These are phyloP conservation scores for Tephrocybe sp. DNA, from an alignment of 768 basidiomycete genomes.

Conservation along the genomic window DNA sequence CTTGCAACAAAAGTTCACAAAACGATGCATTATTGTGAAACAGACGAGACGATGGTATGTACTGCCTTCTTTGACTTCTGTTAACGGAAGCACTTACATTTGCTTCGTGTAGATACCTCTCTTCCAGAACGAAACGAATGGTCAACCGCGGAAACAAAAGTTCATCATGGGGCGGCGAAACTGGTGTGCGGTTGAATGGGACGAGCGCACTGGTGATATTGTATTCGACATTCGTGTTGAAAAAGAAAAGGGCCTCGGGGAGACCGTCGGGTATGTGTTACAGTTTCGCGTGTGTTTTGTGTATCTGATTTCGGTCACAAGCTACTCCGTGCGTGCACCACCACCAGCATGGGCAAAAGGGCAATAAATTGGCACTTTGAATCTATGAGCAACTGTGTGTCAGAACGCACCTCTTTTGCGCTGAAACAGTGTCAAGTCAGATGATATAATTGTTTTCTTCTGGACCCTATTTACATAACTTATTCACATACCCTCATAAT, in stretches of 20 bases:
- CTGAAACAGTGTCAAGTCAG: too few species aligned
- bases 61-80: neutral
- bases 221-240: slow-evolving; percentile 87
- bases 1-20: slow-evolving; percentile 82
- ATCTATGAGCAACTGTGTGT: too few species aligned
- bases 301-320: slow-evolving; percentile 4
- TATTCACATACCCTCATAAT: slow-evolving; percentile 1
- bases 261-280: slow-evolving; percentile 69
- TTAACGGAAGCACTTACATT: neutral
- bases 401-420: too few species aligned
- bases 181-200: slow-evolving; percentile 75
- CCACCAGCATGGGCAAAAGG: slow-evolving; percentile 23
- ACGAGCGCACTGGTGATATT: slow-evolving; percentile 58
- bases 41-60: slow-evolving; percentile 85
- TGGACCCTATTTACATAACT: neutral
- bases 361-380: neutral
- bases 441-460: neutral
- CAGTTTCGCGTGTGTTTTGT: neutral
- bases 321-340: slow-evolving; percentile 22
- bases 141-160: slow-evolving; percentile 70
- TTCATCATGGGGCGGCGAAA: slow-evolving; percentile 88
- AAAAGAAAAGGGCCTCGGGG: slow-evolving; percentile 76
- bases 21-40: slow-evolving; percentile 78
- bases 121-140: slow-evolving; percentile 77
- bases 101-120: slow-evolving; percentile 57